Base-by-base conservation (phyloP, 768 basidiomycete species). In the Leccinum truebloodii region DNA sequence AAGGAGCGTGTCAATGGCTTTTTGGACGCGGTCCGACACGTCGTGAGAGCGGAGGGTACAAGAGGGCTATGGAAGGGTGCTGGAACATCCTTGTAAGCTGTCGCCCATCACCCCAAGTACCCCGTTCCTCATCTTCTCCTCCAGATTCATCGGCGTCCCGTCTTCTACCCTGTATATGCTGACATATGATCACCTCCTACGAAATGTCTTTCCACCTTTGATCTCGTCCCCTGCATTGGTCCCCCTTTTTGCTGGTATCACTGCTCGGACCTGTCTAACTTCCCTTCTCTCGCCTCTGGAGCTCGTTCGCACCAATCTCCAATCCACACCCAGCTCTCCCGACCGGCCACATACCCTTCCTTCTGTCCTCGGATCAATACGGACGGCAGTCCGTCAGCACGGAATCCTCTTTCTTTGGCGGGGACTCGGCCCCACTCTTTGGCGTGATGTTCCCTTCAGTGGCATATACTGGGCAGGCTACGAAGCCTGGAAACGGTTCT, bases 391-490 rank as follows among this genome's bases (percentile, higher is more conserved):
- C 12, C 81, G 80, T 26, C 70, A 77, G 35, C 79, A 89, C 49
- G 96, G 95, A 6, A 65, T 87, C 6, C 73, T 78, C 10, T 88
- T 84, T 53, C 81, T 98, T 28, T 99, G 94, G 94, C 82, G 93
- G 56, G 97, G 97, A 0, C 80, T 99, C 8, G 90, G 90, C 1
- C 85, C 95, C 2, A 96, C 94, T 5, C 79, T 99, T 9, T 98
- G 95, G 95, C 84, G 97, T 54, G 97, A 99, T 67, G 95, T 98
- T 6, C 96, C 97, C 0, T 99, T 99, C 72, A 94, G 92, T 44
- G 97, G 95, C 12, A 78, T 96, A 34, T 99, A 99, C 69, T 99
- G 97, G 97, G 92, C 93, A 4, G 87, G 90, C 26, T 98, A 98
- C 71, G 96, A 99, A 73, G 77, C 84, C 0, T 84, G 86, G 76